Percentiles rank a stretch among this genome's conserved stretches.
phyloP scores from a whole-genome alignment of 2,329 filamentous ascomycete species.

The Aureobasidium sp. region DNA sequence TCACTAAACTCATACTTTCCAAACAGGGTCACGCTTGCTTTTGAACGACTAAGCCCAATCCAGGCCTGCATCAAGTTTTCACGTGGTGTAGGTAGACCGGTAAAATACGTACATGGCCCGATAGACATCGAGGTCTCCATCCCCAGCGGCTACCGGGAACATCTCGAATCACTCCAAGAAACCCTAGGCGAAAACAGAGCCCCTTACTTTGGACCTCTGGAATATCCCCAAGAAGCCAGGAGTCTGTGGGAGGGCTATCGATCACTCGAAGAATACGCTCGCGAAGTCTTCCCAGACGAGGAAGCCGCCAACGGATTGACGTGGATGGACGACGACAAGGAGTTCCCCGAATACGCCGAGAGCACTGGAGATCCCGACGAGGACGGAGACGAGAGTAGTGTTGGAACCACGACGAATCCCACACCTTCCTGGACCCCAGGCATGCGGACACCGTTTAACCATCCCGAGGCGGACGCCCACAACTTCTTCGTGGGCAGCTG shows the following conservation, averaged over 20 bases:
- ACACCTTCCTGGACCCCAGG: constrained; percentile 15
- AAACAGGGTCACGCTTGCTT: constrained; percentile 72
- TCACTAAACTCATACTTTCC: background rate
- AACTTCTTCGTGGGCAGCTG: constrained; percentile 18
- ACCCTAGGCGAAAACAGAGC: constrained; percentile 52
- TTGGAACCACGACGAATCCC: constrained; percentile 9
- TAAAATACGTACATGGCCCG: constrained; percentile 67
- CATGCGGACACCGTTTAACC: constrained; percentile 16
- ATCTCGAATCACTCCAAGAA: constrained; percentile 60
- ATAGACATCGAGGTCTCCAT: constrained; percentile 82
- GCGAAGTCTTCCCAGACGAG: constrained; percentile 88
- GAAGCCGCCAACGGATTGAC: constrained; percentile 88
- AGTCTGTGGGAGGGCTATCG: constrained; percentile 86
- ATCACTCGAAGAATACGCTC: constrained; percentile 86
- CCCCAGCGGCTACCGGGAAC: constrained; percentile 78
- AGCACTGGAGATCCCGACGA: constrained; percentile 18
- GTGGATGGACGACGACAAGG: constrained; percentile 65
- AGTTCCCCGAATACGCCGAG: constrained; percentile 16
- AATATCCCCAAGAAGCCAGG: constrained; percentile 62
- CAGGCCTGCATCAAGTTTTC: constrained; percentile 78
- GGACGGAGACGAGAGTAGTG: constrained; percentile 5
- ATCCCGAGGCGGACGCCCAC: constrained; percentile 15
- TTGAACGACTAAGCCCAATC: constrained; percentile 74
- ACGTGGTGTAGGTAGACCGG: constrained; percentile 66
- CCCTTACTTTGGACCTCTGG: constrained; percentile 55